Evolutionary conservation across 495 filamentous ascomycete species (phyloP).

Genomic region (Aspergillus sclerotiicarbonarius): DNA sequence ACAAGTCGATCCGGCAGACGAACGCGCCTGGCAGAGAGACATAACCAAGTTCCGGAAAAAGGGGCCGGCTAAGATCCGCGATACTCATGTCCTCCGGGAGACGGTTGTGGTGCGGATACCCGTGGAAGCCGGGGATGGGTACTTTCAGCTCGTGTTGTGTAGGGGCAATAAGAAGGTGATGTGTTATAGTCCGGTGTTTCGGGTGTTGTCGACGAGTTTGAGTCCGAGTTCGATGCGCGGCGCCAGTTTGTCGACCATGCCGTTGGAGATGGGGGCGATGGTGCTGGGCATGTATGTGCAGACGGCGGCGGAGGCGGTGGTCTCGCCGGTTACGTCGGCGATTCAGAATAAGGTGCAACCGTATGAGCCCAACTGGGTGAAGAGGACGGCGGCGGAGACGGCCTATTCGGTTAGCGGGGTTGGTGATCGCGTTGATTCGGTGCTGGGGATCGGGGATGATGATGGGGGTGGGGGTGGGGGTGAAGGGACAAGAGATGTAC

Average conservation of each 20-base stretch:
- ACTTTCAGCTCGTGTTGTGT: slow-evolving; percentile 64
- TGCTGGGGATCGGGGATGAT: background rate
- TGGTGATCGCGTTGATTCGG: slow-evolving; percentile 28
- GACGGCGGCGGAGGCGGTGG: slow-evolving; percentile 42
- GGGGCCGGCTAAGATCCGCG: slow-evolving; percentile 33
- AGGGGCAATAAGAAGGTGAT: slow-evolving; percentile 53
- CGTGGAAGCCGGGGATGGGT: slow-evolving; percentile 60
- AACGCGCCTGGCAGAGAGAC: slow-evolving; percentile 66
- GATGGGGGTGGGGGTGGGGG: slow-evolving; percentile 7
- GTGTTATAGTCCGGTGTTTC: slow-evolving; percentile 62
- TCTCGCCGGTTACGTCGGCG: slow-evolving; percentile 47
- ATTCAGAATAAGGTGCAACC: slow-evolving; percentile 36
- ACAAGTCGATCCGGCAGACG: slow-evolving; percentile 49
- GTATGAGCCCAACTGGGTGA: slow-evolving; percentile 39
- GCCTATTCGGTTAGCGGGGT: slow-evolving; percentile 41
- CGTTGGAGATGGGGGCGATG: slow-evolving; percentile 62
- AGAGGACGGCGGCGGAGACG: slow-evolving; percentile 38
- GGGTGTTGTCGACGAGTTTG: slow-evolving; percentile 58
- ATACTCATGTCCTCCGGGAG: slow-evolving; percentile 56
- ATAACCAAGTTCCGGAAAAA: slow-evolving; percentile 58
- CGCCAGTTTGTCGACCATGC: slow-evolving; percentile 61
- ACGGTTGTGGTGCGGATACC: slow-evolving; percentile 64
- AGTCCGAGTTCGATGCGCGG: slow-evolving; percentile 60
- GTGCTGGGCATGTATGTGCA: slow-evolving; percentile 53
- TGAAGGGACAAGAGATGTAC: slow-evolving; percentile 16